Percentiles rank a stretch among this genome's conserved stretches.
These are phyloP conservation scores for Emmonsiellopsis sp. DNA, from an alignment of 2,329 filamentous ascomycete species.

Conservation along the genomic window DNA sequence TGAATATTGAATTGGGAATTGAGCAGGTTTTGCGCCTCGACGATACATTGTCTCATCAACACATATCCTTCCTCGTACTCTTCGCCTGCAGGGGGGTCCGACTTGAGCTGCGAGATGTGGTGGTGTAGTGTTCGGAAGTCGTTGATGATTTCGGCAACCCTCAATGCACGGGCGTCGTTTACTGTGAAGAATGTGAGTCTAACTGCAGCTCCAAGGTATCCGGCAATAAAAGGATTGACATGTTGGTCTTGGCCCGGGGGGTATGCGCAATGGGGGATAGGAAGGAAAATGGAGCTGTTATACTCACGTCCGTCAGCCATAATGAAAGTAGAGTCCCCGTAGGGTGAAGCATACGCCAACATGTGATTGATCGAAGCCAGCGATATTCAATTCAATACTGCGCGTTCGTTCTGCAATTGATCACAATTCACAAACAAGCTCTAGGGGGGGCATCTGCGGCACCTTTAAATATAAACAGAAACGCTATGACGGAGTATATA, in stretches of 20 bases:
- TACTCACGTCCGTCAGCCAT: constrained; percentile 51
- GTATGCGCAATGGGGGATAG: neutral
- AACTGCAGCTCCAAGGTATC: neutral
- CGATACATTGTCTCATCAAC: constrained; percentile 46
- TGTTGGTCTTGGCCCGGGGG: neutral
- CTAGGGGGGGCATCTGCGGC: neutral
- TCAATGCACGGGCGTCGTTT: constrained; percentile 54
- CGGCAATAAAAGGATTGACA: neutral
- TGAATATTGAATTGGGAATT: constrained; percentile 42
- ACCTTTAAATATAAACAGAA: constrained; percentile 3
- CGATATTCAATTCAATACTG: neutral
- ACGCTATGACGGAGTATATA: neutral
- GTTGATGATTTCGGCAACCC: constrained; percentile 54
- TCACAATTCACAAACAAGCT: constrained; percentile 1
- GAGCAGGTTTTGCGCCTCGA: constrained; percentile 47
- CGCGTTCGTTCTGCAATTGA: neutral
- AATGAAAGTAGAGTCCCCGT: constrained; percentile 5
- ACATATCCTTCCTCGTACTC: constrained; percentile 51
- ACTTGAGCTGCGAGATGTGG: constrained; percentile 47
- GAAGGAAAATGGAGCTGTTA: neutral
- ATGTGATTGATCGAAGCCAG: constrained; percentile 8
- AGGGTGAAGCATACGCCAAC: constrained; percentile 6
- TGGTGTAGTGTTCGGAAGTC: constrained; percentile 54
- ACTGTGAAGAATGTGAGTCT: constrained; percentile 33
- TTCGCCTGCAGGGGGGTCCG: constrained; percentile 43